Percentiles rank a stretch among this genome's conserved stretches.
Conservation (phyloP, 257 asterid genomes). For the Solanum bulbocastanum region DNA sequence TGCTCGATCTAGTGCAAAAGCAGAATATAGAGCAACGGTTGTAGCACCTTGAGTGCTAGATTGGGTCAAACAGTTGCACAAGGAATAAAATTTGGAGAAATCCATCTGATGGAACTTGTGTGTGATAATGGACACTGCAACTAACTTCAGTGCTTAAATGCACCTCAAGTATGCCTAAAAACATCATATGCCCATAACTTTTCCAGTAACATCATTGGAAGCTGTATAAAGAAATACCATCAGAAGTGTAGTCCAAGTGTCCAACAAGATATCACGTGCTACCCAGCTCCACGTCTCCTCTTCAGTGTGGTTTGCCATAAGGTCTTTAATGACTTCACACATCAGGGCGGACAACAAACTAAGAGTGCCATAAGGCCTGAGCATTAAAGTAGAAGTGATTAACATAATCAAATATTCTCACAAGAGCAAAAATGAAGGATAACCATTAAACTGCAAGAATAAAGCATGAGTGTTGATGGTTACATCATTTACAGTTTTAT, state of each 20-base stretch:
- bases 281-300: slow-evolving; percentile 99
- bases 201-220: not conserved
- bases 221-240: slow-evolving; percentile 31
- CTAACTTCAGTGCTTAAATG: not conserved
- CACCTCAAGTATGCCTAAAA: not conserved
- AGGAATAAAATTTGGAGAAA: not conserved
- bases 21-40: not conserved
- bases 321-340: slow-evolving; percentile 75
- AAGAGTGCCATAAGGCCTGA: slow-evolving; percentile 88
- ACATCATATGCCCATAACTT: not conserved
- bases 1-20: not conserved
- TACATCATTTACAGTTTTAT: slow-evolving; percentile 1
- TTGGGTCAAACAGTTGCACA: not conserved
- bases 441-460: not conserved
- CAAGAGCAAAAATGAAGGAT: not conserved
- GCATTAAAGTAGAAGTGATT: slow-evolving; percentile 2
- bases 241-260: slow-evolving; percentile 82
- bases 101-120: not conserved
- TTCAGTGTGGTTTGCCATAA: slow-evolving; percentile 49
- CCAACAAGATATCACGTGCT: slow-evolving; percentile 91
- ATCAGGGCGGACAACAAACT: slow-evolving; percentile 59
- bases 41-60: not conserved
- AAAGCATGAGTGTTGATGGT: not conserved
- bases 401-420: not conserved
- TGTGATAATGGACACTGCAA: not conserved